Evolutionary conservation across 2,329 filamentous ascomycete genomes (phyloP), one percentile per base, ranked within the genome.

Genomic region (Neofusicoccum parvum): DNA sequence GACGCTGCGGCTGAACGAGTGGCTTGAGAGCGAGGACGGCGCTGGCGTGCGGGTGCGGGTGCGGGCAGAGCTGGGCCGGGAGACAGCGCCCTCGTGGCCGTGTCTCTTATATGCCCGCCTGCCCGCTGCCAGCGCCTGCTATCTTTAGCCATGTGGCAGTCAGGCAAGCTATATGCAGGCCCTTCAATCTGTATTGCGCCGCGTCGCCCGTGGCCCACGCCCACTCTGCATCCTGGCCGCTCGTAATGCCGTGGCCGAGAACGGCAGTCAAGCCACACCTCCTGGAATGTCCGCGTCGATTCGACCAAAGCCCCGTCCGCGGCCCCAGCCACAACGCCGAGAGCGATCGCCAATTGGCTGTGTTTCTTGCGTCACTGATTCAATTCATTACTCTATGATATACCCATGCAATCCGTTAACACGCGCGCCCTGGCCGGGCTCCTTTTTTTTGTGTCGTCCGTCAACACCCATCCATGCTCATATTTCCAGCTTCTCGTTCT

Each of bases 401-500:
- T 60, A 37, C 41, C 53, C 53, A 43, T 58, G 53, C 15, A 34
- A 15, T 10, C 56, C 43, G 14, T 37, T 17, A 48, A 20, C 43
- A 36, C 15, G 11, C 20, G 11, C 43, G 43, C 56, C 27, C 17
- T 48, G 43, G 15, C n/a, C 14, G 10, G 6, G 56, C 56, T 46
- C 50, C 32, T 37, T 54, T 63, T 50, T 14, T 43, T 17, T 36
- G 34, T 7, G 10, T 43, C 39, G 3, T 6, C 32, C 34, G 3
- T 54, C 20, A 14, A 46, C 20, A 3, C 43, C 17, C 23, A 36
- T 46, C 43, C 50, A 34, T 65, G 60, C 32, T 51, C 36, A 60
- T 39, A 59, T 50, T 39, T 59, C 37, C 36, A 60, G 23, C 59
- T 56, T 63, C 54, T 65, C 64, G 64, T 66, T 67, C 15, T 59